Evolutionary conservation across 2,329 filamentous ascomycete species (phyloP), one percentile per base, ranked within the genome.

Genomic region (Cladosporium colombiae): DNA sequence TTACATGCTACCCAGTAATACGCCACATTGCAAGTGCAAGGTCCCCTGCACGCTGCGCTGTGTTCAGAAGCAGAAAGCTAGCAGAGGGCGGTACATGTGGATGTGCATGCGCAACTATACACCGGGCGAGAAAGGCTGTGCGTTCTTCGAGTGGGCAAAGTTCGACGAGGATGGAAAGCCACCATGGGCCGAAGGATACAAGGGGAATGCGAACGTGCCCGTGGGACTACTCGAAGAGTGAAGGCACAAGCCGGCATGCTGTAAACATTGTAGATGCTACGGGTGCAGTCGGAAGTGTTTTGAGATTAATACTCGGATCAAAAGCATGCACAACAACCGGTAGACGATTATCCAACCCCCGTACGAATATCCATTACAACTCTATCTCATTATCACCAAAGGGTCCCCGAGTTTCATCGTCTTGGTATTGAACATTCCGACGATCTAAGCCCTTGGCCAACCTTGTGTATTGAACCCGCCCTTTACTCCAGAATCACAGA

Each of bases 151-250:
- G 68, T 97, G 93, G 93, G 92, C 91, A 0, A 85, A 89, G 63
- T 96, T 97, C 77, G 89, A 94, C 71, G 88, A 96, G 40, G 90
- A 97, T 76, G 94, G 94, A 1, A 88, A 91, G 70, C 93, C 93
- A 0, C 81, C 88, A 1, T 91, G 89, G 88, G 71, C 70, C 8
- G 68, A 71, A 23, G 73, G 70, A 6, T 76, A 74, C 57, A 72
- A 71, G 56, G 73, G 74, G 6, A 75, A 76, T 65, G 72, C 67
- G 10, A 76, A 76, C 57, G 33, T 71, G n/a, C 72, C 74, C 58
- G 57, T 18, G 5, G 35, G 50, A 8, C 8, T 63, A 13, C 50
- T 13, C 16, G 59, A 63, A 29, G 56, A 59, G 16, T 31, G 18
- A 55, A n/a, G 18, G 37, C 16, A 13, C 16, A 13, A 16, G 18